Base-by-base conservation (phyloP, 106 monocot genomes). In the Dendrobium chrysotoxum region DNA sequence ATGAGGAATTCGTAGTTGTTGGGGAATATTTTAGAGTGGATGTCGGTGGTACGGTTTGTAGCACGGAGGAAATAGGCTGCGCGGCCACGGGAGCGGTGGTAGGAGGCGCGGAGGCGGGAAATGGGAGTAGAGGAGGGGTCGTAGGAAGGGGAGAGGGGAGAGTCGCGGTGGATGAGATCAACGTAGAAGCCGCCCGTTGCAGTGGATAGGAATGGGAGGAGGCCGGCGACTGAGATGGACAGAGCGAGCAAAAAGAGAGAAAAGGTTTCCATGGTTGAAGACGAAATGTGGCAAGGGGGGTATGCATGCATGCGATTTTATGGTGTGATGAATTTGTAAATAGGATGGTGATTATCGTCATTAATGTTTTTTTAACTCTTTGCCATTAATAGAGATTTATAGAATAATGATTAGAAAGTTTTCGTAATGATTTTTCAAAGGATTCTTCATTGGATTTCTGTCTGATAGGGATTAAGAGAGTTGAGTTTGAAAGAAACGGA, bases 111-210 rank as follows among this genome's bases (percentile, higher is more conserved):
- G 41, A 79, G 41, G 3, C 58, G 86, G 25, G 68, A 74, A 61
- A 53, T 31, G 10, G 20, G 8, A 28, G 83, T 72, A 38, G 40
- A 30, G 5, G 70, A 31, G 16, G 85, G 75, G 47, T 87, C 44
- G 78, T 79, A 68, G 18, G 77, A 25, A 1, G 85, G 90, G 20
- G 90, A 90, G 21, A 40, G 68, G n/a, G 76, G 55, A 23, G 87
- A 87, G 81, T 90, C 90, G 0, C 90, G 80, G 57, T 87, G 87
- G 54, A 90, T 78, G 61, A 90, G 87, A 7, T 87, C 83, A 12
- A 87, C 75, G 65, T 30, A 46, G 83, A 90, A 87, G n/a, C 87
- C 78, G 0, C 38, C 0, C 40, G n/a, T 8, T 7, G 25, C 55
- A 55, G 16, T 1, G 3, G 66, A 41, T 9, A 76, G 67, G 2